Conservation (phyloP, 1,284 basidiomycete genomes). For the Trichosporon faecale region DNA sequence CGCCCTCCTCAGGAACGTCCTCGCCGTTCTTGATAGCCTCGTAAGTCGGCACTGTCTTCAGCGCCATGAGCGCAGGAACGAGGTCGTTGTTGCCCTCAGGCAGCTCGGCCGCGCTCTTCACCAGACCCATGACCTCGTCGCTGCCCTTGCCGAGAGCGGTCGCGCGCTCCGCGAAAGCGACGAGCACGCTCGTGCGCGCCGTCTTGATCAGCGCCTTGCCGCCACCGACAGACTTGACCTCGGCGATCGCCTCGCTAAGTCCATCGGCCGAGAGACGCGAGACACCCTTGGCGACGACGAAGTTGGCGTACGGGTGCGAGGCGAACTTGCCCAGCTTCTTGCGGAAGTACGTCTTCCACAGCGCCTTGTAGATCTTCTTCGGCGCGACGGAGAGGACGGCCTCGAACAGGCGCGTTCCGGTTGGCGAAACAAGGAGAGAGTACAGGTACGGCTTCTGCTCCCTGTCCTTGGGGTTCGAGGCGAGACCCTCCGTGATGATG, state of each 20-base stretch:
- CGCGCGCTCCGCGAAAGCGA: slow-evolving; percentile 68
- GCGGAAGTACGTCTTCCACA: slow-evolving; percentile 76
- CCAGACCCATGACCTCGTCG: slow-evolving; percentile 57
- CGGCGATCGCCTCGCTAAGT: slow-evolving; percentile 60
- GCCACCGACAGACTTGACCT: slow-evolving; percentile 59
- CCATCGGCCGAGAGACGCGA: slow-evolving; percentile 60
- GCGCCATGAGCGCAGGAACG: slow-evolving; percentile 64
- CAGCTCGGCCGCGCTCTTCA: slow-evolving; percentile 63
- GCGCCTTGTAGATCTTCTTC: slow-evolving; percentile 59
- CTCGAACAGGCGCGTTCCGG: slow-evolving; percentile 83
- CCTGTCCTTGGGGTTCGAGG: slow-evolving; percentile 45
- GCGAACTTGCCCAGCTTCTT: slow-evolving; percentile 68
- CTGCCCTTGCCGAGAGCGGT: slow-evolving; percentile 51
- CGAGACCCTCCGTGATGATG: slow-evolving; percentile 70
- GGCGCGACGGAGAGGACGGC: slow-evolving; percentile 66
- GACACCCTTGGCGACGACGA: slow-evolving; percentile 76
- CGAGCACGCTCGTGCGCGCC: slow-evolving; percentile 64
- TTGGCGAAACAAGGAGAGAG: slow-evolving; percentile 75
- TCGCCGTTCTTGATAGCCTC: slow-evolving; percentile 37
- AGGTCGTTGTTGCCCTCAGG: slow-evolving; percentile 57
- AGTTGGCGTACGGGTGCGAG: slow-evolving; percentile 84
- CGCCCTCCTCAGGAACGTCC: slow-evolving; percentile 26
- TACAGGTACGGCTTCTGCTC: slow-evolving; percentile 54
- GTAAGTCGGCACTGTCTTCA: slow-evolving; percentile 62
- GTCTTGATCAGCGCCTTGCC: slow-evolving; percentile 57